Evolutionary conservation across 192 early-diverging fungal species (phyloP).

Genomic region (Mortierella antarctica): DNA sequence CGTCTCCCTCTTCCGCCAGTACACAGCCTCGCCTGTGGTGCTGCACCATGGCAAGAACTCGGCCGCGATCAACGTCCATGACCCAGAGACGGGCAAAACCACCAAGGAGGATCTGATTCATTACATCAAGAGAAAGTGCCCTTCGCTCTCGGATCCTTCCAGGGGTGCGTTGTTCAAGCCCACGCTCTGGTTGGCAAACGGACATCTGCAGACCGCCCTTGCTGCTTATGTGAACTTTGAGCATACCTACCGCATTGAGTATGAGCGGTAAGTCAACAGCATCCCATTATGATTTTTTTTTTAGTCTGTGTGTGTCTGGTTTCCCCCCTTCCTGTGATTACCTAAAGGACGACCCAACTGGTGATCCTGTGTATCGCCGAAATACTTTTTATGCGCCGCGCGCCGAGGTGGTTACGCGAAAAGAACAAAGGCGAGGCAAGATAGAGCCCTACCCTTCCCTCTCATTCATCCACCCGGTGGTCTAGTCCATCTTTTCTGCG

Average conservation of each 20-base stretch:
- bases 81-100: slow-evolving; percentile 21
- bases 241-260: slow-evolving; percentile 59
- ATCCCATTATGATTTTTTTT: not conserved
- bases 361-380: no score
- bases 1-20: slow-evolving; percentile 23
- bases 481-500: no score
- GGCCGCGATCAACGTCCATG: slow-evolving; percentile 17
- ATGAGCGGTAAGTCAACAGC: slow-evolving; percentile 64
- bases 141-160: slow-evolving; percentile 39
- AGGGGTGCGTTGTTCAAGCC: slow-evolving; percentile 58
- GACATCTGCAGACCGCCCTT: slow-evolving; percentile 85
- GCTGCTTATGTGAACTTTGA: slow-evolving; percentile 61
- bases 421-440: no score
- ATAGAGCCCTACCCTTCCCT: no score
- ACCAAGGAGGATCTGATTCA: slow-evolving; percentile 28
- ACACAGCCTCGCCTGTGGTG: slow-evolving; percentile 23
- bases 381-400: no score
- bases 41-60: slow-evolving; percentile 25
- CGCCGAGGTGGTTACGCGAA: no score
- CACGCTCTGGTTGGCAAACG: slow-evolving; percentile 75
- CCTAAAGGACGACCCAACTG: no score
- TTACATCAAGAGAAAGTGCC: slow-evolving; percentile 36
- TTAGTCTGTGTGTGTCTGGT: not conserved
- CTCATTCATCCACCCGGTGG: no score
- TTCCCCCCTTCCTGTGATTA: not conserved